Evolutionary conservation across 2,329 filamentous ascomycete genomes (phyloP), one percentile per base, ranked within the genome.

Genomic region (Zymoseptoria crescenta): DNA sequence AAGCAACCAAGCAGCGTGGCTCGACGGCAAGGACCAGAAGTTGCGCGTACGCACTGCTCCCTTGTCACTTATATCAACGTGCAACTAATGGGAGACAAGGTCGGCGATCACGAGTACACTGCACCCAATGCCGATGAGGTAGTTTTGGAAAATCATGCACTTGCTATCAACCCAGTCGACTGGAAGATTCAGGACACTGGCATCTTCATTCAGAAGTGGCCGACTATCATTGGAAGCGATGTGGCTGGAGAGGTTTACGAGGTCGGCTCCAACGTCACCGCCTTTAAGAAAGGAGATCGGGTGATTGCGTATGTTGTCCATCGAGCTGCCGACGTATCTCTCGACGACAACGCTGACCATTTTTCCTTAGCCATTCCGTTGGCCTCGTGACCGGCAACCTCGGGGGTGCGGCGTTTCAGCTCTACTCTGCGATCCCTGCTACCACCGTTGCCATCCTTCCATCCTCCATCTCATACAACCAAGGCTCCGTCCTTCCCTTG

Each of bases 401-500:
- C 27, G 55, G 62, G n/a, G 50, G 70, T 48, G 68, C 65, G 16
- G 69, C 55, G 13, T 74, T 73, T 65, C 72, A 74, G 56, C 62
- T 69, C 24, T 74, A 77, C 67, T 70, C 73, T 9, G 52, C 63
- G 7, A 63, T 67, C 41, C 64, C 64, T 35, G 67, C 69, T 1
- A 64, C 67, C 54, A 63, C 72, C 10, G 70, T 73, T 13, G 65
- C 74, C 4, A 72, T 72, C 48, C 73, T 79, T 54, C 77, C 77
- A 0, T 64, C 67, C 48, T 67, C 65, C 8, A 60, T 77, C 29
- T 68, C 72, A 54, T 79, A 69, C 65, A 72, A 65, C 8, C 60
- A 74, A 8, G 77, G 72, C 27, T 63, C 70, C 28, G 76, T 79
- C 24, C 71, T 80, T 1, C 77, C 77, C 1, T 69, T 79, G 8